Base-by-base conservation (phyloP, 768 basidiomycete species). In the Thelephora ganbajun region DNA sequence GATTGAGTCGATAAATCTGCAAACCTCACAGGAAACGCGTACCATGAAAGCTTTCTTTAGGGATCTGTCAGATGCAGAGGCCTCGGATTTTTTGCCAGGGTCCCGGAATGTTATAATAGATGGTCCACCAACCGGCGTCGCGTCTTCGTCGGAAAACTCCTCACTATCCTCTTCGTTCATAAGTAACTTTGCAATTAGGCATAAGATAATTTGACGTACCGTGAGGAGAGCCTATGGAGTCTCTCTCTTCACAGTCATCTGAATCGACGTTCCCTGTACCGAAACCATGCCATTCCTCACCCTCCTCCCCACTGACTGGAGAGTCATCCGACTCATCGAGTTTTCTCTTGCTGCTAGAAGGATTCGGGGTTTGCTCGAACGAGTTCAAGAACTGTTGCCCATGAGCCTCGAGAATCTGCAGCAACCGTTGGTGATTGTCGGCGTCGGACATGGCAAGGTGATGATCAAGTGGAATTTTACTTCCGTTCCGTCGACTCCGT, bases 41-140 rank as follows among this genome's bases (percentile, higher is more conserved):
- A 86, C 87, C 86, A 90, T 88, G 58, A 90, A 89, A 0, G 79
- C 70, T 57, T 74, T 85, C 61, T 66, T 72, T 42, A 73, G 70
- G 3, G 66, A 62, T 59, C 68, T 76, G 16, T 47, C 46, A 12
- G 44, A 30, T 1, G 48, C 22, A n/a, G 61, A 56, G 23, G 53
- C 47, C 51, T 60, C 52, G 19, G 59, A 46, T 51, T 55, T 33
- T 53, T 54, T 48, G 55, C 53, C 37, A 36, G 16, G 11, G 37
- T 74, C 74, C 7, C 63, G 60, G 60, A 85, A 88, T 0, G 85
- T 69, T 1, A 80, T 69, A 13, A 85, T 69, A 46, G 74, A 66
- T 20, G 70, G 66, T 43, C 56, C 26, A 9, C 26, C 4, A 30
- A 4, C 26, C 4, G 26, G 26, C 26, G 9, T 30, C 5, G 26